Conservation (phyloP, 2,329 filamentous ascomycete species). For the Sporothrix brunneoviolacea region DNA sequence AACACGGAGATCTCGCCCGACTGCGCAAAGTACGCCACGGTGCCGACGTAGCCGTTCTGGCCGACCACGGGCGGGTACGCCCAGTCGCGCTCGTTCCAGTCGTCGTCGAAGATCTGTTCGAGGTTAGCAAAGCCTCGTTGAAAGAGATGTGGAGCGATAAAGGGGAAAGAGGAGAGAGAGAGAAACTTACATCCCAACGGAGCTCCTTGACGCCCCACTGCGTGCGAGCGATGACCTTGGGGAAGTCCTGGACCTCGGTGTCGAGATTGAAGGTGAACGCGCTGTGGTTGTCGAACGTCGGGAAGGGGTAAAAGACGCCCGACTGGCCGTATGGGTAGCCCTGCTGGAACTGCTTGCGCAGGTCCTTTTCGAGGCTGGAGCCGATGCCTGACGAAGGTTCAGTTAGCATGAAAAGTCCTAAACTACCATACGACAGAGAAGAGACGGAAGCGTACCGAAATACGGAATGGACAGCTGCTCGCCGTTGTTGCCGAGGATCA, state of each 20-base stretch:
- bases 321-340: slow-evolving; percentile 5
- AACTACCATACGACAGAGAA: no score
- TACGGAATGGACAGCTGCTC: slow-evolving; percentile 20
- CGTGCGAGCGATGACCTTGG: slow-evolving; percentile 21
- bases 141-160: no score
- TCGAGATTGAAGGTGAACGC: slow-evolving; percentile 22
- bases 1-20: not conserved
- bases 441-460: slow-evolving; percentile 2
- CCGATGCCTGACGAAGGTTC: not conserved
- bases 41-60: slow-evolving; percentile 20
- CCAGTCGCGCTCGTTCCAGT: slow-evolving; percentile 21
- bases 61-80: slow-evolving; percentile 22
- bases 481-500: slow-evolving; percentile 26
- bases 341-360: slow-evolving; percentile 12
- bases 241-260: slow-evolving; percentile 23
- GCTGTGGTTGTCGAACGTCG: slow-evolving; percentile 3
- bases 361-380: slow-evolving; percentile 5
- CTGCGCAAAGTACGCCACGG: slow-evolving; percentile 15
- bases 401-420: no score
- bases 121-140: no score
- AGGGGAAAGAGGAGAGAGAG: no score
- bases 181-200: slow-evolving; percentile 28
- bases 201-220: slow-evolving; percentile 20
- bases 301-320: slow-evolving; percentile 3
- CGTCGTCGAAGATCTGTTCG: slow-evolving; percentile 19